phyloP scores from a whole-genome alignment of 2,329 filamentous ascomycete genomes.

The Fusarium abutilonis region DNA sequence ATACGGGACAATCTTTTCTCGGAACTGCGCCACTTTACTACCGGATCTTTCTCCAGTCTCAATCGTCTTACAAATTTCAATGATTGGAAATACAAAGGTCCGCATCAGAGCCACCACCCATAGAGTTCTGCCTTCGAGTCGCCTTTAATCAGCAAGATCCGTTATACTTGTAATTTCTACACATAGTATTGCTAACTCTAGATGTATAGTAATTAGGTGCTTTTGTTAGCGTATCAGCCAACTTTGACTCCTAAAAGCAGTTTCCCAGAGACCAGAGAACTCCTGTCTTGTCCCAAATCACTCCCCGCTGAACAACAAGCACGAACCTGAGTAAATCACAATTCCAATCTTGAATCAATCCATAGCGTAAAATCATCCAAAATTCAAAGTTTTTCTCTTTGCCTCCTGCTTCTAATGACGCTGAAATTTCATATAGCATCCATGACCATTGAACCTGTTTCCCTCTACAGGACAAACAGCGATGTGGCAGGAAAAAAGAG shows the following conservation, averaged over 20 bases:
- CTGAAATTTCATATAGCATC: neutral
- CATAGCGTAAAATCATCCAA: neutral
- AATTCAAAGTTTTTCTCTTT: neutral
- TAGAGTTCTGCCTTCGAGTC: neutral
- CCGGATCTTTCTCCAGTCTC: neutral
- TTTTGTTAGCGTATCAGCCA: constrained; percentile 34
- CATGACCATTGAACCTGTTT: constrained; percentile 14
- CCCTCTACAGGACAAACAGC: too few species aligned
- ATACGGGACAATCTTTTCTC: constrained; percentile 3
- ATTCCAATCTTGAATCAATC: constrained; percentile 40
- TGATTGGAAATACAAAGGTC: too few species aligned
- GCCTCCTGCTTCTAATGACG: neutral
- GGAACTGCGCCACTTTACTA: constrained; percentile 5
- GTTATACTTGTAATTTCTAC: constrained; percentile 8
- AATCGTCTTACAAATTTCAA: neutral
- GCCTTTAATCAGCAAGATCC: neutral
- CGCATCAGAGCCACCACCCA: neutral
- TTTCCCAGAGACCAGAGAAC: constrained; percentile 21
- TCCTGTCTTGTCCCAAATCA: constrained; percentile 13
- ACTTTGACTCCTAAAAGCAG: constrained; percentile 12
- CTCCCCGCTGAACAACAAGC: constrained; percentile 17
- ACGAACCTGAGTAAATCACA: constrained; percentile 11
- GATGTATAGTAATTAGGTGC: constrained; percentile 3
- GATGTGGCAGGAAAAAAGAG: constrained; percentile 11
- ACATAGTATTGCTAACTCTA: constrained; percentile 20